Conservation (phyloP, 768 basidiomycete genomes). For the Boletus tomentosulus region DNA sequence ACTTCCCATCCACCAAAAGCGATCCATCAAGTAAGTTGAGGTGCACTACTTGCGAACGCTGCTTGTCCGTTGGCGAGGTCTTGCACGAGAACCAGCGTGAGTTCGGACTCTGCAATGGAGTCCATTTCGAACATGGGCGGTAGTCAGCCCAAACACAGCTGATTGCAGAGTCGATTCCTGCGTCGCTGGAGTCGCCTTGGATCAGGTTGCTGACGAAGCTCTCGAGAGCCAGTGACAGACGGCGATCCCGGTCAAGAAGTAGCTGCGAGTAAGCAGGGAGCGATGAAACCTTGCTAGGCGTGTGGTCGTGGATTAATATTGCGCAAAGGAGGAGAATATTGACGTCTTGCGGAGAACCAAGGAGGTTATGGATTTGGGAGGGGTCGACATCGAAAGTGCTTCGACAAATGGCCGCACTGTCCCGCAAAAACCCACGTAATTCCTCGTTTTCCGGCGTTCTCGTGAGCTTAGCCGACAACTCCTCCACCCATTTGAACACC, state of each 20-base stretch:
- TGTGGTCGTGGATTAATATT: slow-evolving; percentile 26
- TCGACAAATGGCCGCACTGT: slow-evolving; percentile 38
- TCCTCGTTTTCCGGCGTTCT: slow-evolving; percentile 7
- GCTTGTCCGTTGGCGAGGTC: neutral
- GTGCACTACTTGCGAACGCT: slow-evolving; percentile 8
- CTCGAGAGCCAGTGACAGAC: slow-evolving; percentile 23
- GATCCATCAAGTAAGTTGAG: slow-evolving; percentile 19
- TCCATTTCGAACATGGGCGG: slow-evolving; percentile 20
- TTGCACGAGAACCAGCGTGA: slow-evolving; percentile 17
- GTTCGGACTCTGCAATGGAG: neutral
- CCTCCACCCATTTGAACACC: slow-evolving; percentile 33
- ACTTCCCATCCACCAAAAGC: slow-evolving; percentile 24
- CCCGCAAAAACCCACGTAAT: slow-evolving; percentile 25
- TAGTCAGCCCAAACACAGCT: slow-evolving; percentile 21
- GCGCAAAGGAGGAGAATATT: slow-evolving; percentile 19
- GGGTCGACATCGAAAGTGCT: slow-evolving; percentile 26
- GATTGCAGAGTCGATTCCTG: slow-evolving; percentile 18
- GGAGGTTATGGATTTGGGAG: too few species aligned
- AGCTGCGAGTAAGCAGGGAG: too few species aligned
- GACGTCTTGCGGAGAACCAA: slow-evolving; percentile 19
- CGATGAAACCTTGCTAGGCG: too few species aligned
- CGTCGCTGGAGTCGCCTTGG: neutral
- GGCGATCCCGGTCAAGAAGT: too few species aligned
- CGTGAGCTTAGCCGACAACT: slow-evolving; percentile 28
- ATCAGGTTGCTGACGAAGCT: slow-evolving; percentile 1